Percentiles rank a stretch among this genome's conserved stretches.
Evolutionary conservation across 768 basidiomycete species (phyloP).

Genomic region (Boletus subcaerulescens): DNA sequence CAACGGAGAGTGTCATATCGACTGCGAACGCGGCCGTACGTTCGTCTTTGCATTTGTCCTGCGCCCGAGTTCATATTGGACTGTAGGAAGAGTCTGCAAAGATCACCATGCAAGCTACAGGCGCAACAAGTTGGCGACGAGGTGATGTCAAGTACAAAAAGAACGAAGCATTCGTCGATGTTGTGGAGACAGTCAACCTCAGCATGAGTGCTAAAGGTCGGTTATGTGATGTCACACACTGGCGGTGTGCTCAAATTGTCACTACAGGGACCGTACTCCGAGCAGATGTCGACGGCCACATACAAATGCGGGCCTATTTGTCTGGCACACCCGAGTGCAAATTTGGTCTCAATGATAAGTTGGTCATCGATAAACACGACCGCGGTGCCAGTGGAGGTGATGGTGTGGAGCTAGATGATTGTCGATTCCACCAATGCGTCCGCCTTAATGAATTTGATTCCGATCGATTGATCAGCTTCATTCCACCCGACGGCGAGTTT

Average conservation of each 20-base stretch:
- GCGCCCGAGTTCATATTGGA: neutral
- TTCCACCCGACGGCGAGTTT: slow-evolving; percentile 98
- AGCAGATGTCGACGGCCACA: slow-evolving; percentile 98
- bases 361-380: slow-evolving; percentile 86
- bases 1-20: slow-evolving; percentile 92
- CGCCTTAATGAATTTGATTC: slow-evolving; percentile 93
- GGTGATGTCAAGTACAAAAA: slow-evolving; percentile 98
- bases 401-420: slow-evolving; percentile 95
- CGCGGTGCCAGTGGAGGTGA: slow-evolving; percentile 52
- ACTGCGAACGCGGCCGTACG: slow-evolving; percentile 79
- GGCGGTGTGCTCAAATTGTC: neutral
- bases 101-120: slow-evolving; percentile 96
- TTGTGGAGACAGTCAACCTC: slow-evolving; percentile 93
- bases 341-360: slow-evolving; percentile 97
- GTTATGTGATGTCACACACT: neutral
- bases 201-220: slow-evolving; percentile 94
- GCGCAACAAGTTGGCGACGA: slow-evolving; percentile 92
- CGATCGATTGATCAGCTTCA: slow-evolving; percentile 90
- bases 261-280: slow-evolving; percentile 78
- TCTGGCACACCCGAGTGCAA: slow-evolving; percentile 98
- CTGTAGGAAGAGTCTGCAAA: slow-evolving; percentile 92
- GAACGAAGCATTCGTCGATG: slow-evolving; percentile 99
- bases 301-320: slow-evolving; percentile 96
- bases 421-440: slow-evolving; percentile 98
- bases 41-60: neutral